Percentiles rank a stretch among this genome's conserved stretches.
Evolutionary conservation across 2,329 filamentous ascomycete species (phyloP).

Genomic region (Nemania sp.): DNA sequence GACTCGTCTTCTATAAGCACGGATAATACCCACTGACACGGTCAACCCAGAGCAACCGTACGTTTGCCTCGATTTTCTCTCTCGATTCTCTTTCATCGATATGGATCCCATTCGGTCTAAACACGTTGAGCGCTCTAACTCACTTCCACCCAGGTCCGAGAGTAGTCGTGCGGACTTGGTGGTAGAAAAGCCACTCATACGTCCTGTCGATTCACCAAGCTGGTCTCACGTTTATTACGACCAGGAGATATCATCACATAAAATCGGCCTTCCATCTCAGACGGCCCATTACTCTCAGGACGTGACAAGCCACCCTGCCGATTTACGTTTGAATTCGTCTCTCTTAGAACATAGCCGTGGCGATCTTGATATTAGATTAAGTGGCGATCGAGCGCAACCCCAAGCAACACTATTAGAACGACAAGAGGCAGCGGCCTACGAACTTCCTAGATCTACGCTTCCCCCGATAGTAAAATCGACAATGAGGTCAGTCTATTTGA

Average conservation of each 20-base stretch:
- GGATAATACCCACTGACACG: conserved; percentile 10
- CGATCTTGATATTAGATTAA: conserved; percentile 49
- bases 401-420: conserved; percentile 46
- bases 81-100: conserved; percentile 41
- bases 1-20: conserved; percentile 14
- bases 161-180: conserved; percentile 48
- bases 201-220: conserved; percentile 45
- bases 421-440: conserved; percentile 52
- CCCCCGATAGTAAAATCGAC: conserved; percentile 43
- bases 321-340: conserved; percentile 16
- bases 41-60: conserved; percentile 34
- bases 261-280: conserved; percentile 17
- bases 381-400: conserved; percentile 39
- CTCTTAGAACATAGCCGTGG: conserved; percentile 21
- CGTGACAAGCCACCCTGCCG: conserved; percentile 37
- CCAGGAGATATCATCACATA: conserved; percentile 27
- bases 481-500: conserved; percentile 53
- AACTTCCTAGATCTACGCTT: conserved; percentile 41
- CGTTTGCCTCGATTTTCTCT: conserved; percentile 48
- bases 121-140: conserved; percentile 50
- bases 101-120: conserved; percentile 49
- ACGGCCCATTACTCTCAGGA: conserved; percentile 39
- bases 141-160: conserved; percentile 53
- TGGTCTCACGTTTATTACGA: conserved; percentile 32
- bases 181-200: conserved; percentile 39